Conservation (phyloP, 176 grass and related monocot genomes). For the Triticum urartu region DNA sequence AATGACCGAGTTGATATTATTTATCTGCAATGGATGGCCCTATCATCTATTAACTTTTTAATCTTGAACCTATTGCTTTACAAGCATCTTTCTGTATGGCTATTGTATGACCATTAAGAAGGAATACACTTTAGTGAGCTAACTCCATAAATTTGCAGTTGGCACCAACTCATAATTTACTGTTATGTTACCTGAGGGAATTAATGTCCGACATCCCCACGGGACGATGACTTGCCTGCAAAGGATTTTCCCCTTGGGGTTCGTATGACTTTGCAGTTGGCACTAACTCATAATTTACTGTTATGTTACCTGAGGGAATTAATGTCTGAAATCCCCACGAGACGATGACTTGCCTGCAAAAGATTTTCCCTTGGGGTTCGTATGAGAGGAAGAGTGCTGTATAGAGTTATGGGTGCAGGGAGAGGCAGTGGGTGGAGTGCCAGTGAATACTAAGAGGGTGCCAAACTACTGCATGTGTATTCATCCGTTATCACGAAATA, state of each 20-base stretch:
- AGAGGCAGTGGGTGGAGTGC: not conserved
- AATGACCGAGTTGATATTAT: slow-evolving; percentile 6
- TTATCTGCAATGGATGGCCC: not conserved
- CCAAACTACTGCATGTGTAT: not conserved
- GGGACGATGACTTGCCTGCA: not conserved
- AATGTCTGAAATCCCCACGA: not conserved
- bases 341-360: not conserved
- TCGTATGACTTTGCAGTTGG: not conserved
- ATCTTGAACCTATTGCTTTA: not conserved
- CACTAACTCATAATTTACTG: not conserved
- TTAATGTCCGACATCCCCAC: not conserved
- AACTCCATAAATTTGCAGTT: not conserved
- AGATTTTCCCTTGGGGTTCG: not conserved
- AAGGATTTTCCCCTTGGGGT: not conserved
- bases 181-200: not conserved
- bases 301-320: not conserved
- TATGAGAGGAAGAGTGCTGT: not conserved
- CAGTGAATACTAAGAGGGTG: not conserved
- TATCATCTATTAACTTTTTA: slow-evolving; percentile 1
- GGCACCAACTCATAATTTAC: not conserved
- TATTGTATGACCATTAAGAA: not conserved
- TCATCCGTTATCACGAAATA: not conserved
- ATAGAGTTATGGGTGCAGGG: not conserved
- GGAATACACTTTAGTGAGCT: not conserved
- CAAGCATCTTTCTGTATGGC: not conserved